Conservation (phyloP, 106 monocot genomes). For the Alisma plantagoaquatica region DNA sequence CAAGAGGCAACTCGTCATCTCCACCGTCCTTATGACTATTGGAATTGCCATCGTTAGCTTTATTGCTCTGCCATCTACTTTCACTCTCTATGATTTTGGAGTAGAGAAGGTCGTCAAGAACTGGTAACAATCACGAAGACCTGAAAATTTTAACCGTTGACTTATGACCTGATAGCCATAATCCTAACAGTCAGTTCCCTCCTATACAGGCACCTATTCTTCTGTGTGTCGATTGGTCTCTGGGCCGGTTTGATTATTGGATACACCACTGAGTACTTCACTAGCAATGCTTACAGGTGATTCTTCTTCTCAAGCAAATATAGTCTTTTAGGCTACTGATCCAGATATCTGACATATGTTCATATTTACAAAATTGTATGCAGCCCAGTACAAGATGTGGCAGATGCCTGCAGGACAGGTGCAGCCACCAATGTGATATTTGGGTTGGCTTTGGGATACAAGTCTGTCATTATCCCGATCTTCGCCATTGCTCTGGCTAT, state of each 20-base stretch:
- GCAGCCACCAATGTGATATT: no score
- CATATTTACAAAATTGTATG: no score
- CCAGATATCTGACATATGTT: no score
- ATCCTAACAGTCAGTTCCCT: background rate
- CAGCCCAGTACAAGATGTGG: no score
- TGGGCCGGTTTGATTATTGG: slow-evolving; percentile 9
- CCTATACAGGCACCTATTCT: slow-evolving; percentile 10
- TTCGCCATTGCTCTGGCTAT: no score
- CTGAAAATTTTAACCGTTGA: background rate
- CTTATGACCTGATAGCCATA: background rate
- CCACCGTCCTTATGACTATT: slow-evolving; percentile 65
- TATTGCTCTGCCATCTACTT: slow-evolving; percentile 40
- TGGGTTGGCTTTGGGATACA: no score
- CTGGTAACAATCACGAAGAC: slow-evolving; percentile 30
- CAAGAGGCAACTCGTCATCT: no score
- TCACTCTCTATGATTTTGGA: slow-evolving; percentile 56
- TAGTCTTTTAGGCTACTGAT: no score
- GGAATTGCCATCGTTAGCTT: slow-evolving; percentile 63
- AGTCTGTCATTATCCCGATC: no score
- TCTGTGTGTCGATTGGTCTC: slow-evolving; percentile 8
- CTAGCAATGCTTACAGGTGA: slow-evolving; percentile 11
- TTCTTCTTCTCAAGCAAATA: no score
- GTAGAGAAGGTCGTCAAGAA: slow-evolving; percentile 51
- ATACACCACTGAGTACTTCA: slow-evolving; percentile 11
- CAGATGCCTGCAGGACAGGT: no score